A percentile compares a stretch with the other conserved stretches of the same genome.
Evolutionary conservation across 1,284 basidiomycete species (phyloP).

Genomic region (Apiotrichum domesticum): DNA sequence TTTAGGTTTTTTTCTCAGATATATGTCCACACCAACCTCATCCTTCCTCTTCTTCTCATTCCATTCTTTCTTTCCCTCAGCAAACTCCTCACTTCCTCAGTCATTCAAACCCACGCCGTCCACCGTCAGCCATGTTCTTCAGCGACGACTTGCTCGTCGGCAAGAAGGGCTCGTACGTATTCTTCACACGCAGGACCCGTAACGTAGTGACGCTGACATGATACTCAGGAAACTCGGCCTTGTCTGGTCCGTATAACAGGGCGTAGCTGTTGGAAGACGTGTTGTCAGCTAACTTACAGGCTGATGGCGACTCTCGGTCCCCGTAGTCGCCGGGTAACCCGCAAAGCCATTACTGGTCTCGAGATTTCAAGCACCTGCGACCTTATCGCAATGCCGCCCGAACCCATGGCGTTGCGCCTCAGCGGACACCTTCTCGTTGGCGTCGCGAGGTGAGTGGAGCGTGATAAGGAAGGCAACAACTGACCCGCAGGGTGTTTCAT

Average conservation of each 20-base stretch:
- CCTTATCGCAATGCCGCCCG: conserved; percentile 69
- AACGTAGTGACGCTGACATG: too few species aligned
- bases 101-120: background rate
- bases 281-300: conserved; percentile 49
- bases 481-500: conserved; percentile 24
- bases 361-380: conserved; percentile 72
- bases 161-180: conserved; percentile 37
- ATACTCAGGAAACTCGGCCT: conserved; percentile 1
- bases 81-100: too few species aligned
- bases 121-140: conserved; percentile 37
- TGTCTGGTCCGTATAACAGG: conserved; percentile 23
- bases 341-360: conserved; percentile 68
- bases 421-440: conserved; percentile 82
- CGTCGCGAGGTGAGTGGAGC: conserved; percentile 61
- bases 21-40: too few species aligned
- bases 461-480: too few species aligned
- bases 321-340: conserved; percentile 71
- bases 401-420: conserved; percentile 73
- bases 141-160: conserved; percentile 35
- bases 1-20: too few species aligned
- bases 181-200: too few species aligned
- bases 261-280: background rate
- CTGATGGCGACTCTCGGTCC: conserved; percentile 80
- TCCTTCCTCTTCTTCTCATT: too few species aligned
- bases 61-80: too few species aligned